Evolutionary conservation across 768 basidiomycete species (phyloP).

Genomic region (Mycena alexandri): DNA sequence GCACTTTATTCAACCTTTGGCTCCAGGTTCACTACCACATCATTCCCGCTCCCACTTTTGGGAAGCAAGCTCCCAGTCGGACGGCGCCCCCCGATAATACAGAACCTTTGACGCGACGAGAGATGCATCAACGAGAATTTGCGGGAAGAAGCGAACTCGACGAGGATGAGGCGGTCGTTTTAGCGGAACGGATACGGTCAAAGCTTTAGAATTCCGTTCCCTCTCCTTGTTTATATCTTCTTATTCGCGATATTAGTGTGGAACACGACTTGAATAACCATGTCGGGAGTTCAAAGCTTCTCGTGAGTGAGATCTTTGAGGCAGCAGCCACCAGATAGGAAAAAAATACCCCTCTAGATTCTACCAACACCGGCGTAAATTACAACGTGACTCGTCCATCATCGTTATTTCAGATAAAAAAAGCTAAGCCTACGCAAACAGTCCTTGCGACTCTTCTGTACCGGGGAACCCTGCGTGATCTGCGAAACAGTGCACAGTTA

Average conservation of each 20-base stretch:
- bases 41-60: constrained; percentile 73
- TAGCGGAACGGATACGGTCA: constrained; percentile 59
- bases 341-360: too few relatives aligned
- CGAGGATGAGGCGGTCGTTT: constrained; percentile 62
- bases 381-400: too few relatives aligned
- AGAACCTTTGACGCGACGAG: constrained; percentile 54
- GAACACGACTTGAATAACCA: too few relatives aligned
- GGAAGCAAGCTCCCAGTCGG: constrained; percentile 36
- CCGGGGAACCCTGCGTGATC: too few relatives aligned
- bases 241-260: too few relatives aligned
- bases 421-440: too few relatives aligned
- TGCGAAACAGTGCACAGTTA: too few relatives aligned
- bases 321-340: too few relatives aligned
- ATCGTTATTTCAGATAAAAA: too few relatives aligned
- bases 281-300: not conserved
- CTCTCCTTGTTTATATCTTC: constrained; percentile 1
- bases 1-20: not conserved
- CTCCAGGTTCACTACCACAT: constrained; percentile 81
- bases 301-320: not conserved
- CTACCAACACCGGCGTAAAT: too few relatives aligned
- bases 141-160: constrained; percentile 71
- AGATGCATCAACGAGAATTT: constrained; percentile 74
- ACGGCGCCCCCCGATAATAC: constrained; percentile 17
- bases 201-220: constrained; percentile 7
- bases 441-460: too few relatives aligned